Base-by-base conservation (phyloP, 1,284 basidiomycete genomes). In the Tilletia indica region DNA sequence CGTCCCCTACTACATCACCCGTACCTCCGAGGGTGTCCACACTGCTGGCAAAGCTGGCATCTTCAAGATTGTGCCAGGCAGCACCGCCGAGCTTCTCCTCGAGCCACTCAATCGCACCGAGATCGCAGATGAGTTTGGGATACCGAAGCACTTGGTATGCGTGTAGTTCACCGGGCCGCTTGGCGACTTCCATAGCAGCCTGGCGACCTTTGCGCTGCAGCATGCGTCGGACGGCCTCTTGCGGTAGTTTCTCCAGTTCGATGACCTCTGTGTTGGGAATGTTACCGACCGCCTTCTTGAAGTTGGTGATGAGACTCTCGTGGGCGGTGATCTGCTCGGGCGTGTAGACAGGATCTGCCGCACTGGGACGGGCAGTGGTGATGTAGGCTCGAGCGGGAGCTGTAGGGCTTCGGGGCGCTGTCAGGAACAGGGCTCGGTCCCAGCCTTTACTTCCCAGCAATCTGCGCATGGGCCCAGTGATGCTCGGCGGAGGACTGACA, bases 61-160 rank as follows among this genome's bases (percentile, higher is more conserved):
- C 51, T 9, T 70, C 75, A 58, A 78, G 69, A 61, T 77, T 71
- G 69, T 84, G 82, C 69, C 79, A 78, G 67, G 77, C 73, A 38
- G 80, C 77, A 16, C 82, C 82, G 12, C 82, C 82, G 0, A 84
- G 75, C 74, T 82, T 82, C 68, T 82, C 82, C 72, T 84, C 82
- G 36, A 84, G 77, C 82, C 82, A 83, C 71, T 84, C 82, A 8
- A 84, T 73, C 3, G 82, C 82, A n/a, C 82, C 82, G n/a, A 84
- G 68, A 69, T 84, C 82, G 71, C 78, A 73, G 19, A 84, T 74
- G 31, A 83, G 70, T 72, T 78, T 77, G 63, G 73, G 68, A 31
- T 77, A 68, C 42, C 74, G 73, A n/a, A 84, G 75, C n/a, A 84
- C 77, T 72, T 82, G 76, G 73, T 84, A 84, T 12, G 82, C 82